Percentiles rank a stretch among this genome's conserved stretches.
Conservation (phyloP, 2,329 filamentous ascomycete species). For the Arthroderma sp. region DNA sequence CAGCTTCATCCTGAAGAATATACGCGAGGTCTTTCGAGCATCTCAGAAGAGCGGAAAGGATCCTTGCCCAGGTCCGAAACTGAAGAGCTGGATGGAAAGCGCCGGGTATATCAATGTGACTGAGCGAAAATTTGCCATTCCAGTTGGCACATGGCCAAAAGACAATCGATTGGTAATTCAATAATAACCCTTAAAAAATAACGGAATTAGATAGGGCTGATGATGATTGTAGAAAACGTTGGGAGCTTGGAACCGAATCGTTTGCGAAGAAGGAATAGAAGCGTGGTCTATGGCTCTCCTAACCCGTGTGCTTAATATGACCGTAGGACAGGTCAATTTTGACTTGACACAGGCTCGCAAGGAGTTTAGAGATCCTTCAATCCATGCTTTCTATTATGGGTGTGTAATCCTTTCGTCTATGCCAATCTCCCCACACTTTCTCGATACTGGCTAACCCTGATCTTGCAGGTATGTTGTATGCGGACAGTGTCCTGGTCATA, state of each 20-base stretch:
- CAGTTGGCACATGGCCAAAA: slow-evolving; percentile 19
- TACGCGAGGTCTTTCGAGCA: neutral
- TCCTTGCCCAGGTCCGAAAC: slow-evolving; percentile 7
- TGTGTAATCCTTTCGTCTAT: no score
- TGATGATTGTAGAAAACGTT: neutral
- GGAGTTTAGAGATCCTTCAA: no score
- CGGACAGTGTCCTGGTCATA: no score
- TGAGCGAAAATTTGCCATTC: slow-evolving; percentile 18
- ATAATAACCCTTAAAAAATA: neutral
- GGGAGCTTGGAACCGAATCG: slow-evolving; percentile 5
- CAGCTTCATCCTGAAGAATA: slow-evolving; percentile 2
- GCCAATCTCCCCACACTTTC: no score
- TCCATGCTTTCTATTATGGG: no score
- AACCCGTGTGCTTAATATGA: neutral
- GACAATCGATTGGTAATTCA: slow-evolving; percentile 1
- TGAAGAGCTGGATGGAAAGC: slow-evolving; percentile 16
- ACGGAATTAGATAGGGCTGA: no score
- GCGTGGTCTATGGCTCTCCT: slow-evolving; percentile 7
- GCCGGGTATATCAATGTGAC: slow-evolving; percentile 20
- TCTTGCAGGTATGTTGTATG: no score
- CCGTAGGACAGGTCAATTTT: no score
- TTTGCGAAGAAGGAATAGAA: slow-evolving; percentile 11
- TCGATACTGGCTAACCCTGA: no score
- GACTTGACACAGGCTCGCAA: no score
- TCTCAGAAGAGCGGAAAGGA: slow-evolving; percentile 9